Conservation (phyloP, 768 basidiomycete species). For the Tulasnella sp. region DNA sequence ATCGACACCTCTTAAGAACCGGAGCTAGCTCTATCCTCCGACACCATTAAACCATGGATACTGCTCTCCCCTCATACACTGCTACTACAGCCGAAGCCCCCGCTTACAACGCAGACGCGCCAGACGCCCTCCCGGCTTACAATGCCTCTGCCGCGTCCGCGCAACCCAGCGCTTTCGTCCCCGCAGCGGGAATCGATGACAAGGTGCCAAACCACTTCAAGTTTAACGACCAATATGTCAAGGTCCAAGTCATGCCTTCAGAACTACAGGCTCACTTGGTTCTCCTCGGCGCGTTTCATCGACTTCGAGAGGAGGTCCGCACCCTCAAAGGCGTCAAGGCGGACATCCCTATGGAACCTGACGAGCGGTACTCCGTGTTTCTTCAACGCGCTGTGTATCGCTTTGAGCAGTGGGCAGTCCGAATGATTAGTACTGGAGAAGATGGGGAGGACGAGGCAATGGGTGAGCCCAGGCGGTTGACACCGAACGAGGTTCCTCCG, state of each 20-base stretch:
- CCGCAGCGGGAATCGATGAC: background rate
- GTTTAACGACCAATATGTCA: background rate
- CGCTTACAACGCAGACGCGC: background rate
- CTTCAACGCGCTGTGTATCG: slow-evolving; percentile 28
- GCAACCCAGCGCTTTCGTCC: background rate
- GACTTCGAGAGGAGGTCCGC: slow-evolving; percentile 14
- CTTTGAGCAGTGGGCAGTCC: slow-evolving; percentile 28
- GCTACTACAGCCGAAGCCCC: background rate
- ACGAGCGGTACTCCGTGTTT: slow-evolving; percentile 22
- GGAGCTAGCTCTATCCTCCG: background rate
- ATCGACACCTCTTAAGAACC: background rate
- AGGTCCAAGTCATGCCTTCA: slow-evolving; percentile 25
- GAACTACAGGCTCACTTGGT: slow-evolving; percentile 29
- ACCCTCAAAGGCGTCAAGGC: background rate
- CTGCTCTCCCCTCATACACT: background rate
- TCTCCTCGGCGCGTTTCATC: slow-evolving; percentile 31
- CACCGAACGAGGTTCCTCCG: background rate
- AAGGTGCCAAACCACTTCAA: slow-evolving; percentile 1
- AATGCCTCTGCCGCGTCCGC: background rate
- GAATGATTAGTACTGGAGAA: background rate
- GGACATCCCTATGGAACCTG: slow-evolving; percentile 3
- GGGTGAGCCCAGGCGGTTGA: background rate
- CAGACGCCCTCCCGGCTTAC: background rate
- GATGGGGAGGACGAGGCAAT: background rate
- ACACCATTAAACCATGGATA: background rate